Conservation (phyloP, 257 asterid genomes). For the Nemophila menziesii region DNA sequence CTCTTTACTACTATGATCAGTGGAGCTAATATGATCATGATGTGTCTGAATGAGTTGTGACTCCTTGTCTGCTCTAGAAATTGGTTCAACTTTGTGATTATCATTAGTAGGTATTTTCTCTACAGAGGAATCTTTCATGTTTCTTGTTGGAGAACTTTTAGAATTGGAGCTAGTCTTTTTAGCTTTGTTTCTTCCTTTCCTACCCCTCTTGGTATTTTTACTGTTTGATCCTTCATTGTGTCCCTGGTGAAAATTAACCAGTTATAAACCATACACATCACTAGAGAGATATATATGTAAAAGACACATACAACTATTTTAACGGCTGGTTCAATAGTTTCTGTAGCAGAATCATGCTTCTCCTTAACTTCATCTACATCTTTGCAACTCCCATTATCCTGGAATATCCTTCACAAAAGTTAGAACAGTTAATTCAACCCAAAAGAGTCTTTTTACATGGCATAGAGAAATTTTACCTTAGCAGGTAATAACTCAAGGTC, state of each 20-base stretch:
- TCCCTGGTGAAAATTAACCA: slow-evolving; percentile 59
- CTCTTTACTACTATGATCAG: neutral
- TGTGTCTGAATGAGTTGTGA: slow-evolving; percentile 10
- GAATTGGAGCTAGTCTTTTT: slow-evolving; percentile 34
- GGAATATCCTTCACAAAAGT: slow-evolving; percentile 23
- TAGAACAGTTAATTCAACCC: slow-evolving; percentile 12
- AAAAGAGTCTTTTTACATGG: slow-evolving; percentile 12
- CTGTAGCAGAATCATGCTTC: slow-evolving; percentile 37
- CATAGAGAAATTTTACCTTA: slow-evolving; percentile 37
- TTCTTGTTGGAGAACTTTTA: slow-evolving; percentile 37
- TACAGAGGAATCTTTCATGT: slow-evolving; percentile 22
- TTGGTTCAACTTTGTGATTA: slow-evolving; percentile 21
- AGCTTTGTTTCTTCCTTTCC: slow-evolving; percentile 62
- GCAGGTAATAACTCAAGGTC: slow-evolving; percentile 23
- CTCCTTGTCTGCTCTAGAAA: slow-evolving; percentile 15
- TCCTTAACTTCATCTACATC: slow-evolving; percentile 29
- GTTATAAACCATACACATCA: slow-evolving; percentile 40
- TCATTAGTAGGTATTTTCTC: slow-evolving; percentile 23
- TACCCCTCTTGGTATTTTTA: slow-evolving; percentile 59
- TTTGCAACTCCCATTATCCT: slow-evolving; percentile 36
- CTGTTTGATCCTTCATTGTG: slow-evolving; percentile 42
- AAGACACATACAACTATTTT: slow-evolving; percentile 53
- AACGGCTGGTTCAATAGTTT: slow-evolving; percentile 29
- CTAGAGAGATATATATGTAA: slow-evolving; percentile 23
- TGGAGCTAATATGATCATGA: slow-evolving; percentile 17